A percentile compares a stretch with the other conserved stretches of the same genome.
phyloP scores from a whole-genome alignment of 495 filamentous ascomycete species.

The Tuber aestivum region DNA sequence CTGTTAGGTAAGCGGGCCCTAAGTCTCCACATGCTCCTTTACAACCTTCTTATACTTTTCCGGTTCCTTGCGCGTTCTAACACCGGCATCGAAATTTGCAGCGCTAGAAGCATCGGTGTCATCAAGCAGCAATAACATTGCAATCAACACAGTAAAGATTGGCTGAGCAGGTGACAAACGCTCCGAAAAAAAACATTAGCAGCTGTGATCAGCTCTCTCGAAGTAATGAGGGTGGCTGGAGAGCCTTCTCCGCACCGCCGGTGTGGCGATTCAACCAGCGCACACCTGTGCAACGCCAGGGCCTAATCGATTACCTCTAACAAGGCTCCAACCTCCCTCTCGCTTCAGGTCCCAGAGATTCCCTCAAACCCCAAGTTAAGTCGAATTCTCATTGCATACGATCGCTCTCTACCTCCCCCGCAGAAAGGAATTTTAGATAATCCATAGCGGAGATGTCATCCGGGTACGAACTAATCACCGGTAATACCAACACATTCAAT shows the following conservation, averaged over 20 bases:
- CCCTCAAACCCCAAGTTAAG: no score
- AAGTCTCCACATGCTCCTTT: constrained; percentile 60
- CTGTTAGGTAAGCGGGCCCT: no score
- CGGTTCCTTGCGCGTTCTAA: constrained; percentile 69
- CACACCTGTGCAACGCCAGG: neutral
- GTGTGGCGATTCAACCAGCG: no score
- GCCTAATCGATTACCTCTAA: neutral
- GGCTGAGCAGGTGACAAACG: constrained; percentile 90
- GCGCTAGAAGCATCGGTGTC: constrained; percentile 87
- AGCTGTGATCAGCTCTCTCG: neutral
- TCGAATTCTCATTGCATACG: neutral
- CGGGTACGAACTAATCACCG: no score
- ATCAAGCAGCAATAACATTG: constrained; percentile 86
- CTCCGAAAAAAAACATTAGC: constrained; percentile 49
- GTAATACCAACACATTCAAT: no score
- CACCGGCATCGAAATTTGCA: constrained; percentile 87
- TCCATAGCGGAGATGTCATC: no score
- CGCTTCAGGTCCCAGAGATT: neutral
- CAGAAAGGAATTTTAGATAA: neutral
- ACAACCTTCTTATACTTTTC: constrained; percentile 64
- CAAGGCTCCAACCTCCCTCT: rapidly evolving
- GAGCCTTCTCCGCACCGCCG: no score
- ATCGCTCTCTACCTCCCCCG: neutral
- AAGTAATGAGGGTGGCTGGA: neutral
- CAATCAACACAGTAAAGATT: constrained; percentile 88